phyloP scores from a whole-genome alignment of 768 basidiomycete genomes.

The Leccinum rimulosum region DNA sequence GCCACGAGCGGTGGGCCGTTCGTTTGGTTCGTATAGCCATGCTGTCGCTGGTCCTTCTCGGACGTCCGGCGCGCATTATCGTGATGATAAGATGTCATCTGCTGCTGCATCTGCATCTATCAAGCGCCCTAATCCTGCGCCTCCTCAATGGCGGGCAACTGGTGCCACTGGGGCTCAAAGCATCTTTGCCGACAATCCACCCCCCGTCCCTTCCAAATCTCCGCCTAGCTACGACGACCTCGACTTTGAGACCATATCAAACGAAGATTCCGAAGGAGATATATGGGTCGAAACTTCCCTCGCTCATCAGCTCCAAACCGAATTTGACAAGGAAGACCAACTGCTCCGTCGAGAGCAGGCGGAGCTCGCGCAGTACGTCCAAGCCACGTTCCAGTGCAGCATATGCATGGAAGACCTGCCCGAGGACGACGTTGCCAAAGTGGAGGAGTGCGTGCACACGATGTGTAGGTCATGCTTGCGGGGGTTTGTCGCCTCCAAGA shows the following conservation, averaged over 20 bases:
- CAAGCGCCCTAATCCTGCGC: background rate
- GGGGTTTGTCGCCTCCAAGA: conserved; percentile 40
- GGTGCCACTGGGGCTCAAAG: conserved; percentile 14
- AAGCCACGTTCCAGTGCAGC: conserved; percentile 47
- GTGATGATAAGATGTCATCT: background rate
- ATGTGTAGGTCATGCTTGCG: conserved; percentile 56
- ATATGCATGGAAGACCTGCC: conserved; percentile 54
- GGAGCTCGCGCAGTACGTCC: conserved; percentile 29
- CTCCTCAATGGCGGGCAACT: background rate
- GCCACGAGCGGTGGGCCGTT: background rate
- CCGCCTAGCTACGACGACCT: conserved; percentile 13
- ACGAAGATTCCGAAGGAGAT: conserved; percentile 2
- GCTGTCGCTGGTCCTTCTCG: conserved; percentile 27
- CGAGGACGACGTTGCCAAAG: conserved; percentile 39
- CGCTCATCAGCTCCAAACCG: conserved; percentile 34
- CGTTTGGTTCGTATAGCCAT: conserved; percentile 13
- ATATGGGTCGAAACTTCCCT: conserved; percentile 4
- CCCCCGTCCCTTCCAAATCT: conserved; percentile 19
- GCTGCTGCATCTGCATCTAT: background rate
- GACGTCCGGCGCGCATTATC: background rate
- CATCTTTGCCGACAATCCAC: conserved; percentile 28
- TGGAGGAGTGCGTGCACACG: conserved; percentile 47
- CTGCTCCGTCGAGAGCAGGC: conserved; percentile 35
- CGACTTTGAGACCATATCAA: background rate
- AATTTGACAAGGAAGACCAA: conserved; percentile 42